Conservation (phyloP, 257 asterid genomes). For the Nicotiana tabacum region DNA sequence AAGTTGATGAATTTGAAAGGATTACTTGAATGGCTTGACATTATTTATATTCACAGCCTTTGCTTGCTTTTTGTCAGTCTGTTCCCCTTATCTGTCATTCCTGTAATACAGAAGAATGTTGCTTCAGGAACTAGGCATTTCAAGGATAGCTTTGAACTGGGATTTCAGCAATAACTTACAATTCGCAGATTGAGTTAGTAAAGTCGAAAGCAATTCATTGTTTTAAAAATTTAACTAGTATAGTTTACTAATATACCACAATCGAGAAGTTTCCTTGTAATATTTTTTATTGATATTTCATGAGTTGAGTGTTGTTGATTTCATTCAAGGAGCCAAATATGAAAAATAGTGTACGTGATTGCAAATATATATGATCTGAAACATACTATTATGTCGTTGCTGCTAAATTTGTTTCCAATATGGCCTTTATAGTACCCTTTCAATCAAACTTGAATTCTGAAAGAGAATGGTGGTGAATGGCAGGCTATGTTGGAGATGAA, state of each 20-base stretch:
- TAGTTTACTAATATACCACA: background rate
- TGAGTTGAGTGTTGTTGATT: background rate
- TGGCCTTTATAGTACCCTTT: background rate
- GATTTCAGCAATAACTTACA: background rate
- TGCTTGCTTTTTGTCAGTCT: background rate
- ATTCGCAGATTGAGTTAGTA: background rate
- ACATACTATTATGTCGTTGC: background rate
- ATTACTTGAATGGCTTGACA: background rate
- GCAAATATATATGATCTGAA: background rate
- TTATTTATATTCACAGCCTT: background rate
- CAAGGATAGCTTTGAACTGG: background rate
- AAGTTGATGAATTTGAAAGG: background rate
- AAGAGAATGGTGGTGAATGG: constrained; percentile 5
- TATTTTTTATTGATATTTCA: background rate
- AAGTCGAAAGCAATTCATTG: background rate
- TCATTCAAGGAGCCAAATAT: background rate
- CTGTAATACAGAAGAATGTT: background rate
- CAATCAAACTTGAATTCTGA: background rate
- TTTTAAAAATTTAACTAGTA: background rate
- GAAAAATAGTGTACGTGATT: background rate
- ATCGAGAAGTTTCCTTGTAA: background rate
- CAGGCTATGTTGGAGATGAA: constrained; percentile 87
- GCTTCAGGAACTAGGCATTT: background rate
- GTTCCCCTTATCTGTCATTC: background rate
- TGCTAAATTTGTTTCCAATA: background rate